These are phyloP conservation scores for Sphaerulina musiva DNA, from an alignment of 2,329 filamentous ascomycete genomes.

Conservation along the genomic window DNA sequence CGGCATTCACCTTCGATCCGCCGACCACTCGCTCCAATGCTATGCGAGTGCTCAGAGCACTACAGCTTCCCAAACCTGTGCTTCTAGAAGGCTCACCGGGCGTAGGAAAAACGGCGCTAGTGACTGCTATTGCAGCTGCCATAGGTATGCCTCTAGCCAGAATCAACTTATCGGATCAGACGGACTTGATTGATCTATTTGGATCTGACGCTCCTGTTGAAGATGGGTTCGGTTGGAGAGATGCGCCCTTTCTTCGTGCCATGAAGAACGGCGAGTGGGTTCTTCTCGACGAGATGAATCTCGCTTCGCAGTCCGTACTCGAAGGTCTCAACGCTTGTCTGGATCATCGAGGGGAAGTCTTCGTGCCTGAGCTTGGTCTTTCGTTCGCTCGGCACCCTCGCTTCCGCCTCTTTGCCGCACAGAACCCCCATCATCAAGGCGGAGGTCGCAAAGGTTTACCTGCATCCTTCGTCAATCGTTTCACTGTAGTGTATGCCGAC, in stretches of 20 bases:
- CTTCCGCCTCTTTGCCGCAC: constrained; percentile 92
- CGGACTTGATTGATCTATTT: constrained; percentile 94
- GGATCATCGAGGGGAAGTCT: constrained; percentile 92
- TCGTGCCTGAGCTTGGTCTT: constrained; percentile 89
- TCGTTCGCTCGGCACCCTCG: constrained; percentile 83
- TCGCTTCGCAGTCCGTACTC: constrained; percentile 92
- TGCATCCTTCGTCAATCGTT: constrained; percentile 94
- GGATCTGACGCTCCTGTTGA: constrained; percentile 94
- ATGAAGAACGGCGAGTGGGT: constrained; percentile 99
- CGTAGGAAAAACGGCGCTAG: constrained; percentile 92
- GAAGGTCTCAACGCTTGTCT: constrained; percentile 95
- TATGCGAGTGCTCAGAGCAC: constrained; percentile 80
- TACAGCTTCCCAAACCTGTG: constrained; percentile 85
- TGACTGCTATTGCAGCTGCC: constrained; percentile 73
- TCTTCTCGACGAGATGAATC: constrained; percentile 94
- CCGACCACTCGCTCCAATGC: constrained; percentile 85
- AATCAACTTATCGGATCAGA: constrained; percentile 97
- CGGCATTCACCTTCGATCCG: constrained; percentile 72
- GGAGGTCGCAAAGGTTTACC: constrained; percentile 91
- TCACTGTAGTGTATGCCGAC: constrained; percentile 95
- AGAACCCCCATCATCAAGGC: constrained; percentile 96
- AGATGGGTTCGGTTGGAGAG: constrained; percentile 92
- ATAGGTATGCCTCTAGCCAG: constrained; percentile 78
- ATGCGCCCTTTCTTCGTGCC: constrained; percentile 88
- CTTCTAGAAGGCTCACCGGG: constrained; percentile 95